Evolutionary conservation across 225 moss, liverwort and hornwort species (phyloP).

Genomic region (Sphagnum tenellum): DNA sequence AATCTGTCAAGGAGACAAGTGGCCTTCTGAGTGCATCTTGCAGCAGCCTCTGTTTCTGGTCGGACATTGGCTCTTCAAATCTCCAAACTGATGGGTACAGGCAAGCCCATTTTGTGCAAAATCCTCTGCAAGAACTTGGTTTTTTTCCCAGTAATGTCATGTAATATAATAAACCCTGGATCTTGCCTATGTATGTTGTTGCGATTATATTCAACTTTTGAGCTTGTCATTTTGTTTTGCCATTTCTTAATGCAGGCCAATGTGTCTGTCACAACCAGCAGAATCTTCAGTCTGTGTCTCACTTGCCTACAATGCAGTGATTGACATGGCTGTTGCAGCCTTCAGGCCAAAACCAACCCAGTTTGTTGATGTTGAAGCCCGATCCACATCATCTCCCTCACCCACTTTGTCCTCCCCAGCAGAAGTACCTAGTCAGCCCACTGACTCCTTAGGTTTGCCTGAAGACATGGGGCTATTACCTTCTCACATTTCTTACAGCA

Average conservation of each 20-base stretch:
- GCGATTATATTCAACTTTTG: background rate
- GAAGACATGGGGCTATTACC: constrained; percentile 16
- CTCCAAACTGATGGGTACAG: constrained; percentile 24
- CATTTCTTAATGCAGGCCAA: constrained; percentile 33
- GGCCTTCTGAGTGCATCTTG: constrained; percentile 69
- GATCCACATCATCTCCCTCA: constrained; percentile 25
- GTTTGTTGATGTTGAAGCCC: constrained; percentile 17
- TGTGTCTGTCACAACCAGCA: constrained; percentile 44
- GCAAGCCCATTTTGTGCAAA: constrained; percentile 9
- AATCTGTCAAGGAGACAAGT: constrained; percentile 13
- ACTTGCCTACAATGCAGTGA: constrained; percentile 37
- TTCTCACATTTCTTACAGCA: constrained; percentile 50
- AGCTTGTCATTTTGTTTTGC: too few relatives aligned
- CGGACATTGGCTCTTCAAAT: constrained; percentile 21
- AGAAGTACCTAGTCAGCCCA: constrained; percentile 36
- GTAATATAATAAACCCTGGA: too few relatives aligned
- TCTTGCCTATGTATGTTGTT: background rate
- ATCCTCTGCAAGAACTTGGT: background rate
- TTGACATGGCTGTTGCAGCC: constrained; percentile 50
- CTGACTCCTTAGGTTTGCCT: constrained; percentile 5
- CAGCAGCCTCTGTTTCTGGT: constrained; percentile 53
- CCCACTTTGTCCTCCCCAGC: constrained; percentile 16
- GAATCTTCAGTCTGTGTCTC: constrained; percentile 58
- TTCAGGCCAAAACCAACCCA: constrained; percentile 51
- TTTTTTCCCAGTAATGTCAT: too few relatives aligned